A percentile compares a stretch with the other conserved stretches of the same genome.
Evolutionary conservation across 2,329 filamentous ascomycete species (phyloP).

Genomic region (Fusarium oxysporum): DNA sequence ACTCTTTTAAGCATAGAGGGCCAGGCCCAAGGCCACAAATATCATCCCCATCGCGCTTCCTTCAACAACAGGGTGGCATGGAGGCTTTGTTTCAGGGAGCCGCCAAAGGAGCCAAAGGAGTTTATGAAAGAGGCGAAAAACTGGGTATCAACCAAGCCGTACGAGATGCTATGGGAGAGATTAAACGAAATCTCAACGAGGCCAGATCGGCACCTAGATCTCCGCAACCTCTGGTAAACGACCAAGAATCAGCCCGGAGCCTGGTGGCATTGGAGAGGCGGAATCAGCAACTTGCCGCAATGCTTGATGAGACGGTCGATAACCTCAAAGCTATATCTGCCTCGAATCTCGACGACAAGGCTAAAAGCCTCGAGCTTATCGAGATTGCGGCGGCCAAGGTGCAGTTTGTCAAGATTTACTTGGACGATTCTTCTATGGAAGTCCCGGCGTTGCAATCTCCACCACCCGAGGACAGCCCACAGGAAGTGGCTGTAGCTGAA

Average conservation of each 20-base stretch:
- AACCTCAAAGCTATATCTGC: slow-evolving; percentile 71
- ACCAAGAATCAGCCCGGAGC: slow-evolving; percentile 50
- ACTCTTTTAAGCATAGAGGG: slow-evolving; percentile 55
- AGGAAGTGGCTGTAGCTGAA: slow-evolving; percentile 26
- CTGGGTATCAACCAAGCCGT: slow-evolving; percentile 85
- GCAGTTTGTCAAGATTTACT: slow-evolving; percentile 72
- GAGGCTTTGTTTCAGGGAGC: slow-evolving; percentile 81
- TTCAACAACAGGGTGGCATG: slow-evolving; percentile 70
- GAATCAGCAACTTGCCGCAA: slow-evolving; percentile 73
- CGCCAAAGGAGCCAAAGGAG: slow-evolving; percentile 79
- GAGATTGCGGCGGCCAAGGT: slow-evolving; percentile 71
- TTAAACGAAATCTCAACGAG: slow-evolving; percentile 79
- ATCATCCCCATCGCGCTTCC: slow-evolving; percentile 60
- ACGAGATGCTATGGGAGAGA: slow-evolving; percentile 83
- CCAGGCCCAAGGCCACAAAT: slow-evolving; percentile 59
- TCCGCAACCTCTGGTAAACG: slow-evolving; percentile 51
- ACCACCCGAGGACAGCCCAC: slow-evolving; percentile 22
- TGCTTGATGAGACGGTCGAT: slow-evolving; percentile 75
- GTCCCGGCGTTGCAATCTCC: slow-evolving; percentile 52
- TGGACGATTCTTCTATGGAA: slow-evolving; percentile 68
- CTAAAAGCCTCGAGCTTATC: slow-evolving; percentile 63
- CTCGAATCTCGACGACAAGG: slow-evolving; percentile 60
- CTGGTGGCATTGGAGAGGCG: slow-evolving; percentile 69
- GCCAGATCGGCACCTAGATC: slow-evolving; percentile 58
- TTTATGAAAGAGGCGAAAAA: slow-evolving; percentile 78